These are phyloP conservation scores for Suhomyces choctaworum DNA, from an alignment of 1,139 yeast genomes.

Conservation along the genomic window DNA sequence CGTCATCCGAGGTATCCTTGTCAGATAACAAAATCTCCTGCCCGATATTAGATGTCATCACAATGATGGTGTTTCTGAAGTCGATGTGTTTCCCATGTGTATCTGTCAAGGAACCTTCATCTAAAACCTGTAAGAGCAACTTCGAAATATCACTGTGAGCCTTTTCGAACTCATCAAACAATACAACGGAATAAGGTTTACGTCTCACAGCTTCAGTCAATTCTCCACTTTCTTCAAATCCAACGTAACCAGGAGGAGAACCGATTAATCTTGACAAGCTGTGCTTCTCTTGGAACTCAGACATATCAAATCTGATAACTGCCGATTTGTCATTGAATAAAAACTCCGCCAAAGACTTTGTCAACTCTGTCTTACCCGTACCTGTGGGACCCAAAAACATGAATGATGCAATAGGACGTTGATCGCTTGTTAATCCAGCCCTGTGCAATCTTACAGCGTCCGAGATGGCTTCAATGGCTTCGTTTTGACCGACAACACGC, in stretches of 20 bases:
- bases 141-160: constrained; percentile 95
- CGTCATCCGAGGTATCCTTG: constrained; percentile 39
- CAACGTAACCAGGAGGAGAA: constrained; percentile 97
- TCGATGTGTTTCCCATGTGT: constrained; percentile 93
- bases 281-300: constrained; percentile 95
- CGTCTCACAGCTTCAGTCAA: constrained; percentile 93
- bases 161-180: constrained; percentile 95
- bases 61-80: constrained; percentile 89
- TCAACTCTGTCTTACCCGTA: constrained; percentile 94
- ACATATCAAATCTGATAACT: constrained; percentile 92
- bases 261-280: constrained; percentile 88
- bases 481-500: constrained; percentile 93
- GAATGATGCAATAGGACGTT: constrained; percentile 93
- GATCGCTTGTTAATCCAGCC: constrained; percentile 92
- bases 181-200: constrained; percentile 88
- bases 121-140: constrained; percentile 83
- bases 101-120: constrained; percentile 92
- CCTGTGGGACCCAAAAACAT: constrained; percentile 98
- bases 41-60: constrained; percentile 97
- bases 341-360: constrained; percentile 89
- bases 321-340: constrained; percentile 85
- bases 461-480: constrained; percentile 83
- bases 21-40: constrained; percentile 82
- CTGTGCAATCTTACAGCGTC: constrained; percentile 95
- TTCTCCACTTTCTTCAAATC: constrained; percentile 95